Evolutionary conservation across 2,329 filamentous ascomycete species (phyloP).

Genomic region (Ceratocystis huliohia): DNA sequence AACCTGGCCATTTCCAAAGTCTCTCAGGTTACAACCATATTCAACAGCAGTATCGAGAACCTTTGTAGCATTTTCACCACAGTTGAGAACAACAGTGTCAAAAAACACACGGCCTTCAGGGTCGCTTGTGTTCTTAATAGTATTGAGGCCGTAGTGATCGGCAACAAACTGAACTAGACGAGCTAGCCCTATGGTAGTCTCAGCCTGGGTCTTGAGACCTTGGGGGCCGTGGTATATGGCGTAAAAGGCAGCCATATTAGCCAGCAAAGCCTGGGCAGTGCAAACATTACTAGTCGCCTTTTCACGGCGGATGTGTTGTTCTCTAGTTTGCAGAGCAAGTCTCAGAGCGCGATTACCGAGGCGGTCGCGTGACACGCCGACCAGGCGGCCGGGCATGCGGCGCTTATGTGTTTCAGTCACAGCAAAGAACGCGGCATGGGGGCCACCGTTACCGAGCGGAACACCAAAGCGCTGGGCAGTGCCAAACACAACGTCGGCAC

Average conservation of each 20-base stretch:
- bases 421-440: constrained; percentile 94
- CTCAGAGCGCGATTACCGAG: constrained; percentile 70
- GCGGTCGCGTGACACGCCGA: constrained; percentile 85
- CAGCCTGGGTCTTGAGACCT: constrained; percentile 71
- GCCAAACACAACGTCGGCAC: constrained; percentile 88
- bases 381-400: constrained; percentile 80
- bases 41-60: constrained; percentile 14
- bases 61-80: constrained; percentile 34
- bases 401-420: constrained; percentile 84
- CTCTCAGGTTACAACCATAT: constrained; percentile 25
- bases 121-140: constrained; percentile 44
- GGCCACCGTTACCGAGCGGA: constrained; percentile 81
- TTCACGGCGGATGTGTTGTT: constrained; percentile 91
- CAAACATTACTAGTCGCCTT: constrained; percentile 98
- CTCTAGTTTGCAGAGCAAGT: constrained; percentile 77
- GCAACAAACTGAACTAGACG: constrained; percentile 55
- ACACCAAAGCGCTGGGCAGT: constrained; percentile 86
- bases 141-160: constrained; percentile 49
- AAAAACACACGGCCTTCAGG: constrained; percentile 51
- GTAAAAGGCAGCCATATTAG: constrained; percentile 94
- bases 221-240: constrained; percentile 84
- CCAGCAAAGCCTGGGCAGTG: constrained; percentile 83
- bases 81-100: constrained; percentile 64
- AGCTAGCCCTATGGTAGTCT: constrained; percentile 60
- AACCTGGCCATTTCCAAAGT: constrained; percentile 26